Evolutionary conservation across 2,329 filamentous ascomycete genomes (phyloP), one percentile per base, ranked within the genome.

Genomic region (Zasmidium angulare): DNA sequence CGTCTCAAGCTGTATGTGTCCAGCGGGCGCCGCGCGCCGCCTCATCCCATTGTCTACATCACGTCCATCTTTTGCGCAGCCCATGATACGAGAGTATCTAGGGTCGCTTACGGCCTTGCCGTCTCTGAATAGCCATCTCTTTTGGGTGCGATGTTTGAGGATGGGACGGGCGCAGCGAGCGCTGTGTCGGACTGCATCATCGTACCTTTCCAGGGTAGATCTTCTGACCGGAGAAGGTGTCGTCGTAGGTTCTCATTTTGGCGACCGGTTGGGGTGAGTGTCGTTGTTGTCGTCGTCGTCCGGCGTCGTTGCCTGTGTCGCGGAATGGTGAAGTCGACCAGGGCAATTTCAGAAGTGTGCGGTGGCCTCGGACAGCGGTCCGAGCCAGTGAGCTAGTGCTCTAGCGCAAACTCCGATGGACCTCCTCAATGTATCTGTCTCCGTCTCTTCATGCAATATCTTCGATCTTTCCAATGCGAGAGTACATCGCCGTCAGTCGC

Each of bases 151-250:
- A 43, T 51, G 19, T n/a, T 19, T 24, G 43, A 43, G 24, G 11
- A 20, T 51, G 31, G 46, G 48, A 36, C 55, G 47, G 48, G 47
- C 31, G 43, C 49, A 55, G 55, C 50, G 54, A 46, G 12, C 31
- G 48, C 53, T 29, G 40, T 6, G 48, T 24, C 51, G 48, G 36
- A 36, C 36, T 55, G 50, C 20, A 24, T 36, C 46, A 52, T 49
- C 66, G 62, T 83, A 89, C 87, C 87, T 89, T 89, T 80, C 87
- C 87, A 76, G 87, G 87, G 84, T 89, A 90, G 82, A 90, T 89
- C 83, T 88, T 89, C 81, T 86, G 82, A 75, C 86, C 87, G 80
- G 84, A 87, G 85, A 90, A 90, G 75, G 85, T 84, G 77, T 90
- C 87, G 82, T 90, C 87, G 87, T 89, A 90, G 80, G 86, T 88